Evolutionary conservation across 805 yeast genomes (phyloP).

Genomic region (Cyberlindnera xylosilytica): DNA sequence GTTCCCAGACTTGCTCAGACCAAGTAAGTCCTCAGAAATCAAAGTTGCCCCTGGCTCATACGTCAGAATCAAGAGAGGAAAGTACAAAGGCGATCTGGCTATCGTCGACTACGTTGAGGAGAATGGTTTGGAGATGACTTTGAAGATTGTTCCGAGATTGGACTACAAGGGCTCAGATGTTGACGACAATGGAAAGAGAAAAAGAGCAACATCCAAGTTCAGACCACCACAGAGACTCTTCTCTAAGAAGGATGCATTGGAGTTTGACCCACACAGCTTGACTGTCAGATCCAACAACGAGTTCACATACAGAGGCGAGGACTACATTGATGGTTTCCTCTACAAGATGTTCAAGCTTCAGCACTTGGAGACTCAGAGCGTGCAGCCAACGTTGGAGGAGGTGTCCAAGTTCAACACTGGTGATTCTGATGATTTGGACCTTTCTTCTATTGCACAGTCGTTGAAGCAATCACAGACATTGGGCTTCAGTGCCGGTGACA

Average conservation of each 20-base stretch:
- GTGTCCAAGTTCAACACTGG: conserved; percentile 75
- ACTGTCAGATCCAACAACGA: conserved; percentile 63
- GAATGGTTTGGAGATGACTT: conserved; percentile 91
- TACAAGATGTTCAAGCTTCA: conserved; percentile 84
- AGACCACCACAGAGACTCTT: conserved; percentile 87
- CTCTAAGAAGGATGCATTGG: conserved; percentile 83
- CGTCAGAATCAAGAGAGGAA: conserved; percentile 87
- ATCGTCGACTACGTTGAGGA: conserved; percentile 90
- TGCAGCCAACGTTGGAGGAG: conserved; percentile 86
- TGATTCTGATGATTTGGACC: conserved; percentile 76
- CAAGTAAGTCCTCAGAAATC: conserved; percentile 82
- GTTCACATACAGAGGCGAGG: conserved; percentile 80
- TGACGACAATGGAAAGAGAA: conserved; percentile 55
- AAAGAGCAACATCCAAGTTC: conserved; percentile 53
- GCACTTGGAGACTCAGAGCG: conserved; percentile 73
- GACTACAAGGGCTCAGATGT: conserved; percentile 73
- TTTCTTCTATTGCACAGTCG: conserved; percentile 83
- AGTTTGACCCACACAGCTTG: conserved; percentile 72
- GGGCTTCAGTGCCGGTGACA: conserved; percentile 87
- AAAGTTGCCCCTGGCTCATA: conserved; percentile 89
- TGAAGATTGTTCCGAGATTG: conserved; percentile 87
- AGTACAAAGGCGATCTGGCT: conserved; percentile 90
- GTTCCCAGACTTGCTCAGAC: conserved; percentile 88
- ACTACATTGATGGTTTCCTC: conserved; percentile 84
- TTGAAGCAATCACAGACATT: conserved; percentile 60